These are phyloP conservation scores for Wickerhamomyces rabaulensis DNA, from an alignment of 805 yeast species.

Conservation along the genomic window DNA sequence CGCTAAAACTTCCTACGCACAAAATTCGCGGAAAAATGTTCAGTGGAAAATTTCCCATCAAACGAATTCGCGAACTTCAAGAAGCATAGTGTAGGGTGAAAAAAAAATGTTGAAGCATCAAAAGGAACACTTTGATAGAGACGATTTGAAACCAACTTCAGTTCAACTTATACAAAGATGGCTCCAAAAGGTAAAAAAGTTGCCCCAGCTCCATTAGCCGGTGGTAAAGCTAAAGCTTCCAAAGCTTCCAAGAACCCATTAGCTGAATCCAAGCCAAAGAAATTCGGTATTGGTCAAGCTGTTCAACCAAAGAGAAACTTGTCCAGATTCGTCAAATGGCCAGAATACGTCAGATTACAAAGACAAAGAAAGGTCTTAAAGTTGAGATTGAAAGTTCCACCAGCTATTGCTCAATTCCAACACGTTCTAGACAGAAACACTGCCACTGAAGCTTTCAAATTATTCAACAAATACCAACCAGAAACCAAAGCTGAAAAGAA, in stretches of 20 bases:
- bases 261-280: conserved; percentile 83
- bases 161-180: conserved; percentile 2
- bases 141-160: neutral
- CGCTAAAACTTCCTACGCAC: no score
- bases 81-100: neutral
- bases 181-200: conserved; percentile 60
- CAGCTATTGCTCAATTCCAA: conserved; percentile 95
- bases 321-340: conserved; percentile 97
- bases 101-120: neutral
- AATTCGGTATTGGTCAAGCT: conserved; percentile 94
- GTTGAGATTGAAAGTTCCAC: conserved; percentile 97
- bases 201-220: conserved; percentile 97
- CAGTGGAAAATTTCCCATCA: neutral
- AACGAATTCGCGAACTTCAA: neutral
- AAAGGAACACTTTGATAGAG: neutral
- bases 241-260: conserved; percentile 72
- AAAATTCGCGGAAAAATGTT: neutral
- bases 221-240: conserved; percentile 50
- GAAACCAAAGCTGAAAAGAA: conserved; percentile 96
- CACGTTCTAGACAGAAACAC: conserved; percentile 97
- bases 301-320: conserved; percentile 93
- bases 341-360: conserved; percentile 95
- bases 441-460: conserved; percentile 93
- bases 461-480: conserved; percentile 98
- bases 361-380: conserved; percentile 96